These are phyloP conservation scores for Sugiyamaella japonica DNA, from an alignment of 1,139 yeast genomes.

Conservation along the genomic window DNA sequence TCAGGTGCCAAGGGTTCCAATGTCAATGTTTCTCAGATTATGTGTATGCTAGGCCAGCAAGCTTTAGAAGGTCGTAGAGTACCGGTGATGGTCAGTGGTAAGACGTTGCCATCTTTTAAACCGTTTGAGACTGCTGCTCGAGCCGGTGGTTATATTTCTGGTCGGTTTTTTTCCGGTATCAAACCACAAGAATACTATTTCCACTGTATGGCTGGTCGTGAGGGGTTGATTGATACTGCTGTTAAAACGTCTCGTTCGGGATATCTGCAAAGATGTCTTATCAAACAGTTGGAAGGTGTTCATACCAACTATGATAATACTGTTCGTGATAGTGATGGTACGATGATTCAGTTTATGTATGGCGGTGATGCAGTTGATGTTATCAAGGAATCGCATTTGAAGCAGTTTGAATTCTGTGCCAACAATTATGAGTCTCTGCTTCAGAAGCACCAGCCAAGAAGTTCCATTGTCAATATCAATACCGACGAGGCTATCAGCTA, in stretches of 20 bases:
- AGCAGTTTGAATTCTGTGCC: conserved; percentile 88
- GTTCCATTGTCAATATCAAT: conserved; percentile 70
- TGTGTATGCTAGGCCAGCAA: conserved; percentile 99
- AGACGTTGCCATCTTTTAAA: conserved; percentile 93
- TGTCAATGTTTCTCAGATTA: conserved; percentile 97
- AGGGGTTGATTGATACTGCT: conserved; percentile 99
- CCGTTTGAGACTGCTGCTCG: conserved; percentile 96
- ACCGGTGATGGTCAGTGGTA: conserved; percentile 98
- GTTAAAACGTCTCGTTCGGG: conserved; percentile 99
- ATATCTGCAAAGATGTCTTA: conserved; percentile 96
- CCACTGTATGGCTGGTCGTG: conserved; percentile 99
- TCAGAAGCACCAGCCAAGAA: conserved; percentile 84
- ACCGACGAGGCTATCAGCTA: conserved; percentile 78
- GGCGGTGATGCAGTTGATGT: conserved; percentile 98
- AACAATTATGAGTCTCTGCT: conserved; percentile 87
- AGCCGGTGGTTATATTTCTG: conserved; percentile 98
- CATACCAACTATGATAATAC: conserved; percentile 92
- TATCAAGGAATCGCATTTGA: conserved; percentile 91
- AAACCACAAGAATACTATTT: conserved; percentile 99
- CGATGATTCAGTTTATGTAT: conserved; percentile 89
- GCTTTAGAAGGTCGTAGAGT: conserved; percentile 99
- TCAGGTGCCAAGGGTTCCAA: conserved; percentile 99
- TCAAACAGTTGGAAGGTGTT: conserved; percentile 97
- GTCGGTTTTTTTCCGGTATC: conserved; percentile 96
- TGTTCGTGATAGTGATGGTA: conserved; percentile 94